Conservation (phyloP, 345 rosid genomes). For the Eucalyptus viminalis region DNA sequence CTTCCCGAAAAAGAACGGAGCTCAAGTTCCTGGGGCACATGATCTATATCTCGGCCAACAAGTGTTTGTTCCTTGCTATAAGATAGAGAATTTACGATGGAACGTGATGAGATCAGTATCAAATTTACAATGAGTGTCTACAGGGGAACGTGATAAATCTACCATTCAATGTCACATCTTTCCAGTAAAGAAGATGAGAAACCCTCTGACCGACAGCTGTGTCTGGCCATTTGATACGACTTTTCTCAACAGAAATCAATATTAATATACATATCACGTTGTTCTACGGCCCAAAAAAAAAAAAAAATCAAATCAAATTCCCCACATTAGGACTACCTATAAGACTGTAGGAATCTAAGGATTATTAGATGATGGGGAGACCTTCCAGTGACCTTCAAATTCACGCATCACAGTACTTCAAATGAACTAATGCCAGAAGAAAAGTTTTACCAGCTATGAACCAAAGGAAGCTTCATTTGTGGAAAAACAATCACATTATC, state of each 20-base stretch:
- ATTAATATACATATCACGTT: background rate
- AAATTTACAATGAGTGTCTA: background rate
- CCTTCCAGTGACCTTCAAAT: background rate
- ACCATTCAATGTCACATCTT: background rate
- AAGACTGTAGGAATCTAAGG: background rate
- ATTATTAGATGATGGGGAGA: background rate
- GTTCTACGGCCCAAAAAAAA: background rate
- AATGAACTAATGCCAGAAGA: background rate
- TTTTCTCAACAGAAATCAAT: background rate
- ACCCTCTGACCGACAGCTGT: background rate
- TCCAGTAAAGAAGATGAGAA: background rate
- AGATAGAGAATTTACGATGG: background rate
- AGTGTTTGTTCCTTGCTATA: conserved; percentile 33
- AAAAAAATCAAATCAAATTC: background rate
- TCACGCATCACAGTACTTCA: background rate
- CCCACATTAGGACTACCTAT: background rate
- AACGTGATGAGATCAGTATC: background rate
- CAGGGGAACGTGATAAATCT: background rate
- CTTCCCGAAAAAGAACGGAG: background rate
- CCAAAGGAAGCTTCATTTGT: background rate
- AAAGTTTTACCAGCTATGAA: background rate
- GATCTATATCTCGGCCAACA: conserved; percentile 66
- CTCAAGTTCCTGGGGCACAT: conserved; percentile 24
- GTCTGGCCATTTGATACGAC: background rate
- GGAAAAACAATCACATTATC: background rate